phyloP scores from a whole-genome alignment of 768 basidiomycete genomes.

The Boletus vinaceobasis region DNA sequence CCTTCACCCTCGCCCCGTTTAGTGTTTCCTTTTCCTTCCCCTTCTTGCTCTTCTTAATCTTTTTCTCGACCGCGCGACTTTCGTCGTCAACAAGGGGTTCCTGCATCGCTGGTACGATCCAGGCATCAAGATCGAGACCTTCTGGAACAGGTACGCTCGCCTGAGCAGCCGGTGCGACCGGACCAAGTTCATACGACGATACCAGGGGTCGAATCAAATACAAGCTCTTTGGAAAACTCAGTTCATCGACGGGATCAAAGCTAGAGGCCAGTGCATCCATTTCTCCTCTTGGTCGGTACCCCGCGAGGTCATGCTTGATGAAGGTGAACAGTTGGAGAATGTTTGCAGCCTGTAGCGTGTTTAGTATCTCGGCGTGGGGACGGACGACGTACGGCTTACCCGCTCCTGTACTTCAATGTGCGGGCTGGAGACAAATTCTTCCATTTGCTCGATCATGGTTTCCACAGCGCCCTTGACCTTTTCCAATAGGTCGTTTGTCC shows the following conservation, averaged over 20 bases:
- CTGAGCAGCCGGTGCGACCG: constrained; percentile 80
- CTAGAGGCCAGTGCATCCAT: constrained; percentile 34
- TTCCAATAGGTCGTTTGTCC: constrained; percentile 69
- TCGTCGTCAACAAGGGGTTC: constrained; percentile 29
- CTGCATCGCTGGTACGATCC: constrained; percentile 69
- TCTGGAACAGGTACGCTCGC: constrained; percentile 77
- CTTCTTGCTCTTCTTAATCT: constrained; percentile 42
- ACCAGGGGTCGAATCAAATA: constrained; percentile 83
- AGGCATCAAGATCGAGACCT: constrained; percentile 79
- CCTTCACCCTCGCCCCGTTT: constrained; percentile 29
- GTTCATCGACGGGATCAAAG: constrained; percentile 37
- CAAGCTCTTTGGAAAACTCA: constrained; percentile 82
- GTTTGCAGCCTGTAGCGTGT: constrained; percentile 66
- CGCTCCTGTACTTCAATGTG: constrained; percentile 93
- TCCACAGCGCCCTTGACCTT: constrained; percentile 65
- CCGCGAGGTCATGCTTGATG: constrained; percentile 66
- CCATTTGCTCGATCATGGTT: constrained; percentile 54
- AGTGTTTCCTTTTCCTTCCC: constrained; percentile 43
- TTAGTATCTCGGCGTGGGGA: background rate
- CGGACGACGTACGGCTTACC: constrained; percentile 41
- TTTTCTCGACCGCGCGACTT: constrained; percentile 37
- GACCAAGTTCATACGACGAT: constrained; percentile 74
- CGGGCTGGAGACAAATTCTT: constrained; percentile 53
- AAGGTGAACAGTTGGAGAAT: constrained; percentile 71
- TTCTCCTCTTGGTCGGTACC: constrained; percentile 44